Percentiles rank a stretch among this genome's conserved stretches.
These are phyloP conservation scores for Euphrasia confusa DNA, from an alignment of 257 asterid species.

Conservation along the genomic window DNA sequence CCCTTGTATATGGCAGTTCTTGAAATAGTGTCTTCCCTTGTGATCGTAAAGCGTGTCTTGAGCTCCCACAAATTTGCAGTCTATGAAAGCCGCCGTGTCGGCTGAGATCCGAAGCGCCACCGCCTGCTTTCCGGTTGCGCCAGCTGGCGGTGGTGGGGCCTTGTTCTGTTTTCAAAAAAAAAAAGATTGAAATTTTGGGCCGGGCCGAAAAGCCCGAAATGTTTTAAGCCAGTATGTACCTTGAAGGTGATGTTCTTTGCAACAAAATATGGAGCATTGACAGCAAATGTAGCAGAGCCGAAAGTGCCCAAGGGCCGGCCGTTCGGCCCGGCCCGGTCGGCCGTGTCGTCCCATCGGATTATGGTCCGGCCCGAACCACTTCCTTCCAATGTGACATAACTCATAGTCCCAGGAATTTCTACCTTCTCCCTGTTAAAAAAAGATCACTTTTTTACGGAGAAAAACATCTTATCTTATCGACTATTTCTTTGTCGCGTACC, in stretches of 20 bases:
- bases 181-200: not conserved
- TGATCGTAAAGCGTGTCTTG: conserved; percentile 90
- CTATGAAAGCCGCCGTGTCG: conserved; percentile 73
- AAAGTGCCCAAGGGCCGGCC: conserved; percentile 72
- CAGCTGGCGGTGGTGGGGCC: conserved; percentile 57
- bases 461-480: not conserved
- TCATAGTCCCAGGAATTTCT: conserved; percentile 76
- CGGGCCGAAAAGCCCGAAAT: no score
- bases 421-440: conserved; percentile 62
- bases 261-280: conserved; percentile 77
- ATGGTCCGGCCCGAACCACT: conserved; percentile 48
- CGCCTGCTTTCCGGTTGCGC: conserved; percentile 81
- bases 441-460: not conserved
- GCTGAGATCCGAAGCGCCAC: conserved; percentile 92
- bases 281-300: conserved; percentile 86
- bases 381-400: conserved; percentile 69
- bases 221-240: no score
- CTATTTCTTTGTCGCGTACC: conserved; percentile 29
- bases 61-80: conserved; percentile 77
- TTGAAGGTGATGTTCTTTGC: conserved; percentile 77
- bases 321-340: conserved; percentile 51
- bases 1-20: conserved; percentile 70
- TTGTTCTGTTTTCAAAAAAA: conserved; percentile 46
- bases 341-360: conserved; percentile 73
- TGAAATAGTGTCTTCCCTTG: conserved; percentile 85